Evolutionary conservation across 441 rosid genomes (phyloP).

Genomic region (Macaranga tanarius): DNA sequence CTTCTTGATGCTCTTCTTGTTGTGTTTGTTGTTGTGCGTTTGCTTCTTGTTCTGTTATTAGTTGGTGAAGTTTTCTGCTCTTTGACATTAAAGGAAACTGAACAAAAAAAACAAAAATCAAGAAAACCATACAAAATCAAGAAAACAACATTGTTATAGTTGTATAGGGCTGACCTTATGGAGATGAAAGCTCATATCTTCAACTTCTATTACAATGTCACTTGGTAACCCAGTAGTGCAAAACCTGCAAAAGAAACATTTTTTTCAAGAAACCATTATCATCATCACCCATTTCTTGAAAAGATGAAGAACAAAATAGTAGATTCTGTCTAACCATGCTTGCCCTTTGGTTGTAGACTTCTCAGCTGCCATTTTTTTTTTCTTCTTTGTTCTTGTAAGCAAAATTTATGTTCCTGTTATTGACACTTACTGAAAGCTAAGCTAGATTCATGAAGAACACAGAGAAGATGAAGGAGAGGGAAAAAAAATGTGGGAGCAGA

Average conservation of each 20-base stretch:
- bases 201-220: slow-evolving; percentile 85
- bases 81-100: slow-evolving; percentile 96
- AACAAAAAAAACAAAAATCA: slow-evolving; percentile 21
- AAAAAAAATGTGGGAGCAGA: background rate
- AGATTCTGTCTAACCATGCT: slow-evolving; percentile 71
- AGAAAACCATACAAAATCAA: background rate
- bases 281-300: no score
- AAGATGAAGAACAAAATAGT: no score
- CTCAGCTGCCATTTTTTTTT: slow-evolving; percentile 60
- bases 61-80: slow-evolving; percentile 79
- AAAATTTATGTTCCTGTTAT: slow-evolving; percentile 15
- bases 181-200: slow-evolving; percentile 92
- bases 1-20: slow-evolving; percentile 33
- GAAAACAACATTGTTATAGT: background rate
- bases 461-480: background rate
- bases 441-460: slow-evolving; percentile 34
- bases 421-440: slow-evolving; percentile 15
- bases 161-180: slow-evolving; percentile 69
- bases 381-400: background rate
- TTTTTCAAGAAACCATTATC: background rate
- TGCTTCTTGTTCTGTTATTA: slow-evolving; percentile 70
- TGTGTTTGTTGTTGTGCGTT: slow-evolving; percentile 20
- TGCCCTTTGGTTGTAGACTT: slow-evolving; percentile 72
- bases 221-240: slow-evolving; percentile 94
- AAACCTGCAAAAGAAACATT: slow-evolving; percentile 54